phyloP scores from a whole-genome alignment of 2,329 filamentous ascomycete genomes.

The Pseudocercospora cruenta region DNA sequence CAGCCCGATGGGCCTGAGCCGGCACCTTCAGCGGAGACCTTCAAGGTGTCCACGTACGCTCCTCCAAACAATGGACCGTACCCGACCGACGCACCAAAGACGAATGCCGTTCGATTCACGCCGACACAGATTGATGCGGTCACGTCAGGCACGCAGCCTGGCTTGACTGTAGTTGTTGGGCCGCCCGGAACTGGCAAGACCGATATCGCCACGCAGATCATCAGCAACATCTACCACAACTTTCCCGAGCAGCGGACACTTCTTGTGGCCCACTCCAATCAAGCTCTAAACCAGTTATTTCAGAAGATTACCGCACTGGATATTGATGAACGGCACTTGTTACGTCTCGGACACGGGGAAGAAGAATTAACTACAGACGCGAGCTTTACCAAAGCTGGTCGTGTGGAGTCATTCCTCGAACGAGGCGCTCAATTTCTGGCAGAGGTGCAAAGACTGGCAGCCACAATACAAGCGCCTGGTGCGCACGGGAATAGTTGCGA shows the following conservation, averaged over 20 bases:
- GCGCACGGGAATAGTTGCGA: constrained; percentile 97
- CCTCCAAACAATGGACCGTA: constrained; percentile 89
- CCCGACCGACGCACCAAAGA: constrained; percentile 77
- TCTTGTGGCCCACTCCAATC: constrained; percentile 94
- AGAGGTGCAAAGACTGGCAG: constrained; percentile 84
- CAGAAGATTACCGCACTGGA: constrained; percentile 96
- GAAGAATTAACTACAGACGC: constrained; percentile 86
- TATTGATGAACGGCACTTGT: constrained; percentile 90
- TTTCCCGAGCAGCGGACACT: constrained; percentile 91
- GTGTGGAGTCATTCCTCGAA: constrained; percentile 93
- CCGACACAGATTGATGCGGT: constrained; percentile 90
- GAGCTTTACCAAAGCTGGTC: constrained; percentile 90
- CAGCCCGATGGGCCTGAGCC: constrained; percentile 68
- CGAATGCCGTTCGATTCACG: constrained; percentile 86
- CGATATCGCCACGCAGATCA: constrained; percentile 98
- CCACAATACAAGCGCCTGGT: constrained; percentile 82
- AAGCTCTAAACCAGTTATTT: constrained; percentile 95
- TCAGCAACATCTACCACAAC: constrained; percentile 98
- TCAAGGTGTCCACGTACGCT: constrained; percentile 88
- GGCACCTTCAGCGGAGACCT: constrained; percentile 62
- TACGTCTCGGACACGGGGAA: constrained; percentile 91
- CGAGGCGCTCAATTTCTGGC: constrained; percentile 76
- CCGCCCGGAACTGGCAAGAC: constrained; percentile 98
- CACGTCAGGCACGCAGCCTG: constrained; percentile 89
- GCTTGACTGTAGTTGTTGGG: constrained; percentile 89